Evolutionary conservation across 2,329 filamentous ascomycete genomes (phyloP), one percentile per base, ranked within the genome.

Genomic region (Furcasterigmium sp.): DNA sequence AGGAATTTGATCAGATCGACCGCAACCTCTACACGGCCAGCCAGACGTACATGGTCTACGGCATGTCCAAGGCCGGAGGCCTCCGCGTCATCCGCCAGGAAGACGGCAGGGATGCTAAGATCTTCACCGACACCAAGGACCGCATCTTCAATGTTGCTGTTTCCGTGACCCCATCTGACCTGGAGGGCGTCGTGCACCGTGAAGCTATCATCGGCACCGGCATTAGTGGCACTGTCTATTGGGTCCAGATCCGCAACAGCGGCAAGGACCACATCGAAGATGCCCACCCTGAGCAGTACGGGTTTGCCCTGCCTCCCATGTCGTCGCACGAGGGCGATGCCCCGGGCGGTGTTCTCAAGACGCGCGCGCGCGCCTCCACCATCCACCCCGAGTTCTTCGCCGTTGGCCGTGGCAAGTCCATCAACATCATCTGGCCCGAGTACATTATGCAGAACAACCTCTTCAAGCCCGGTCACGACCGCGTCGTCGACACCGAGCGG

Each of bases 1-100:
- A 97, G 69, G 90, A 95, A 5, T 97, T 97, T 56, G 93, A 98
- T 58, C 93, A 97, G 67, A 84, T 96, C 49, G 93, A 98, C 60
- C 87, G 94, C 51, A 94, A 91, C 50, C 76, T 98, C 25, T 91
- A 91, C 39, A 86, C 91, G 5, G 91, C 91, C 15, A 91, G 89
- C 20, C 84, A 88, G 58, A 85, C 85, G 47, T 95, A 93, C 68
- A 97, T 98, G 64, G 84, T 88, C 6, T 98, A 97, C 57, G 90
- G 89, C 35, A 87, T 95, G 72, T 87, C 87, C 35, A 96, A 95
- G 71, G 88, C 90, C 52, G 90, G 90, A 40, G 93, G 93, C 38
- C 80, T 98, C 56, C 84, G 91, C 44, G 85, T 98, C 45, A 96
- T 98, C 58, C 82, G 89, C 49, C 93, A 98, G 67, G 88, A 95